A percentile compares a stretch with the other conserved stretches of the same genome.
These are phyloP conservation scores for Mollisia scopiformis DNA, from an alignment of 2,329 filamentous ascomycete species.

Conservation along the genomic window DNA sequence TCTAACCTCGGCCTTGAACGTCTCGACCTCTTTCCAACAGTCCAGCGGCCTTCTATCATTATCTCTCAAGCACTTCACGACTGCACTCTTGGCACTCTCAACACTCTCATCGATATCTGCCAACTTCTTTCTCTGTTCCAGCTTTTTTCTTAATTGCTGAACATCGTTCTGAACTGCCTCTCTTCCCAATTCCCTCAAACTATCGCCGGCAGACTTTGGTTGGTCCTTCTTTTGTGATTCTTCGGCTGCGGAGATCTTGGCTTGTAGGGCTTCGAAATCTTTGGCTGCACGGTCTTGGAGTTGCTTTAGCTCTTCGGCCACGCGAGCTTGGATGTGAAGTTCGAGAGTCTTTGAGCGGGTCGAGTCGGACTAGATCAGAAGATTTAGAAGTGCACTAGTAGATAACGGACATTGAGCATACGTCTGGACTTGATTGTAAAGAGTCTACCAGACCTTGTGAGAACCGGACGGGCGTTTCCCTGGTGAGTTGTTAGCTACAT, in stretches of 20 bases:
- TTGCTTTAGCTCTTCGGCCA: conserved; percentile 81
- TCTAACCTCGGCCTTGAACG: conserved; percentile 87
- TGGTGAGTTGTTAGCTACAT: conserved; percentile 33
- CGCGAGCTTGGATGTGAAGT: conserved; percentile 85
- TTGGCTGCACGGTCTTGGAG: conserved; percentile 72
- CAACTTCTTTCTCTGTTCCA: conserved; percentile 65
- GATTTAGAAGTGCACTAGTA: neutral
- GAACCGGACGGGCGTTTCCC: conserved; percentile 67
- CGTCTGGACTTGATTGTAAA: conserved; percentile 84
- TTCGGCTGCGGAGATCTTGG: conserved; percentile 54
- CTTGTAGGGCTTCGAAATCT: conserved; percentile 69
- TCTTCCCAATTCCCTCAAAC: conserved; percentile 39
- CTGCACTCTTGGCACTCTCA: conserved; percentile 72
- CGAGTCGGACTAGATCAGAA: conserved; percentile 73
- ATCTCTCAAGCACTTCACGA: conserved; percentile 79
- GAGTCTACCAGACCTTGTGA: conserved; percentile 83
- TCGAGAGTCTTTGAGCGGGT: conserved; percentile 84
- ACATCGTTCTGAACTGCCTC: conserved; percentile 62
- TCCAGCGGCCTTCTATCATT: conserved; percentile 88
- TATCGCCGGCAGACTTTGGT: conserved; percentile 35
- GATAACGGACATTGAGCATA: conserved; percentile 46
- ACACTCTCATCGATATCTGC: conserved; percentile 72
- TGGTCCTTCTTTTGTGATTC: conserved; percentile 9
- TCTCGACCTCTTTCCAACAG: conserved; percentile 92
- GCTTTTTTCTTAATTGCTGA: conserved; percentile 58